Evolutionary conservation across 2,329 filamentous ascomycete genomes (phyloP).

Genomic region (Fusarium tanahbumbuense): DNA sequence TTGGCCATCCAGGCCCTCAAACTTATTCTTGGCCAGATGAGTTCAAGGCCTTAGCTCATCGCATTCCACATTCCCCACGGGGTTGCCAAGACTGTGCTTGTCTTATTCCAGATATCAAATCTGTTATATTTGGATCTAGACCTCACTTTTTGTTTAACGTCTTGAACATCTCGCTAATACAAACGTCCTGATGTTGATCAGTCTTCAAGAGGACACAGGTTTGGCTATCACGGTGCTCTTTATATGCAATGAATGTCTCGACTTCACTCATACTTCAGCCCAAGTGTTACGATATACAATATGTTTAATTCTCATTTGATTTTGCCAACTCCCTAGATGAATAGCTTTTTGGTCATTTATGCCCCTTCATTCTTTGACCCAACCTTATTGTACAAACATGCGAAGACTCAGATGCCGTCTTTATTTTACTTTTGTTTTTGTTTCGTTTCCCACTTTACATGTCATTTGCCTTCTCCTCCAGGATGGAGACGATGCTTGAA

Average conservation of each 20-base stretch:
- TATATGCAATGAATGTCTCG: background rate
- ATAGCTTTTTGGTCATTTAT: background rate
- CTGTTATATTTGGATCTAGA: background rate
- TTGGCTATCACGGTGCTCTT: background rate
- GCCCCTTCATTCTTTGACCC: background rate
- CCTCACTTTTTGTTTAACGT: too few relatives aligned
- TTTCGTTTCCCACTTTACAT: conserved; percentile 10
- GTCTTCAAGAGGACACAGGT: background rate
- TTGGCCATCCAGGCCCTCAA: background rate
- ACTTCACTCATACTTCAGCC: background rate
- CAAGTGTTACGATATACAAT: background rate
- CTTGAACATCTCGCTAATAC: background rate
- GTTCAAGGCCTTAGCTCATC: background rate
- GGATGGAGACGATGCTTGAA: conserved; percentile 18
- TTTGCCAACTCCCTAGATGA: background rate
- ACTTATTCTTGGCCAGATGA: background rate
- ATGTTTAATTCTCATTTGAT: background rate
- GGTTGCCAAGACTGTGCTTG: background rate
- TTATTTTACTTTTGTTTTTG: background rate
- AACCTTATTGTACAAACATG: conserved; percentile 16
- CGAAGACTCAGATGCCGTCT: background rate
- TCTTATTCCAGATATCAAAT: background rate
- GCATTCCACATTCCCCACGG: background rate
- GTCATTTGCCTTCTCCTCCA: conserved; percentile 32
- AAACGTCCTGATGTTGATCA: background rate